Evolutionary conservation across 768 basidiomycete species (phyloP).

Genomic region (Jaapia argillacea): DNA sequence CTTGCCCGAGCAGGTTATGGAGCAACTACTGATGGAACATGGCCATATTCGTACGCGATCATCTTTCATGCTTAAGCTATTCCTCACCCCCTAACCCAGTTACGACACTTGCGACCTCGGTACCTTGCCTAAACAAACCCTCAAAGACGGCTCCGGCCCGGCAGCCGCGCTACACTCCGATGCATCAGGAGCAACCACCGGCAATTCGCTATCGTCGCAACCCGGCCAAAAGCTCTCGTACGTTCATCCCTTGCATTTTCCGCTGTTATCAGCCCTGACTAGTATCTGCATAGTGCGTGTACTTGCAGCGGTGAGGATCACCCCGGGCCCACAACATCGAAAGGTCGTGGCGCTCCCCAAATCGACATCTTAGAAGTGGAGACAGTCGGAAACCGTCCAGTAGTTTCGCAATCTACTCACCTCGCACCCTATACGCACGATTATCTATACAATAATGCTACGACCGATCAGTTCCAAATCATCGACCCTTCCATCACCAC

Average conservation of each 20-base stretch:
- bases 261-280: background rate
- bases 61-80: background rate
- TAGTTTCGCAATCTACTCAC: conserved; percentile 69
- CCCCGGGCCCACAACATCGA: conserved; percentile 47
- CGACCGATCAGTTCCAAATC: conserved; percentile 21
- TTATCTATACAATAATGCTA: conserved; percentile 29
- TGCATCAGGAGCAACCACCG: conserved; percentile 37
- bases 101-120: conserved; percentile 50
- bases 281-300: conserved; percentile 40
- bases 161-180: conserved; percentile 46
- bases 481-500: conserved; percentile 24
- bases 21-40: conserved; percentile 71
- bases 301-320: conserved; percentile 71
- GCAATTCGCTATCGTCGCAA: conserved; percentile 60
- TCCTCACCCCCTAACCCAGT: conserved; percentile 17
- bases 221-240: conserved; percentile 70
- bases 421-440: conserved; percentile 50
- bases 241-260: conserved; percentile 20
- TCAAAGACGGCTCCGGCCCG: conserved; percentile 40
- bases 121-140: conserved; percentile 43
- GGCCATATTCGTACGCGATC: conserved; percentile 65
- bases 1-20: conserved; percentile 74
- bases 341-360: conserved; percentile 69
- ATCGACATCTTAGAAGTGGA: conserved; percentile 80
- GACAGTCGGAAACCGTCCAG: conserved; percentile 29